These are phyloP conservation scores for Parascedosporium putredinis DNA, from an alignment of 2,329 filamentous ascomycete species.

Conservation along the genomic window DNA sequence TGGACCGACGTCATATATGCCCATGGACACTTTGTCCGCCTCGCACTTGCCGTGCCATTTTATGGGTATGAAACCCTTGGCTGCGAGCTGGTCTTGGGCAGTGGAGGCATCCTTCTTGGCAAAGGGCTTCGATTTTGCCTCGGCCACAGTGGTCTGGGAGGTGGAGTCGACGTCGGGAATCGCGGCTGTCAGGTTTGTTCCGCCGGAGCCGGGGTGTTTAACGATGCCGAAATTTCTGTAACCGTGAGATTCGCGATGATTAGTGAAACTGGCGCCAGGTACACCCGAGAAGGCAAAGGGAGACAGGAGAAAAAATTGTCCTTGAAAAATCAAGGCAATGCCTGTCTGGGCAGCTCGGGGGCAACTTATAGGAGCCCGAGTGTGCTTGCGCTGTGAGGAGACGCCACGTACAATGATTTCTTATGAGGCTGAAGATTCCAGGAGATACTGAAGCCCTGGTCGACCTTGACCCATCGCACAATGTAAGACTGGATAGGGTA, in stretches of 20 bases:
- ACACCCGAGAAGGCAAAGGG: too few species aligned
- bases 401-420: conserved; percentile 65
- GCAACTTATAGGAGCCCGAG: too few species aligned
- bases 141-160: conserved; percentile 32
- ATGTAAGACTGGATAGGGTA: conserved; percentile 74
- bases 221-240: conserved; percentile 90
- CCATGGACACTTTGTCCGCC: conserved; percentile 88
- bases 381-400: too few species aligned
- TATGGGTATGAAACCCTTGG: conserved; percentile 58
- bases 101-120: conserved; percentile 47
- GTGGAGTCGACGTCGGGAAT: conserved; percentile 35
- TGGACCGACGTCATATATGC: conserved; percentile 67
- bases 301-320: too few species aligned
- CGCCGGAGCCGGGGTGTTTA: conserved; percentile 77
- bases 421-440: conserved; percentile 98
- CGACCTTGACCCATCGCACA: conserved; percentile 91
- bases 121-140: conserved; percentile 37
- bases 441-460: conserved; percentile 82
- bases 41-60: conserved; percentile 94
- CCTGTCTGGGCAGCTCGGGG: too few species aligned
- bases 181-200: conserved; percentile 34
- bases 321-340: too few species aligned
- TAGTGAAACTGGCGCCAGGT: too few species aligned
- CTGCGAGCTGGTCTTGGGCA: conserved; percentile 52
- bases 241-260: too few species aligned